These are phyloP conservation scores for Pseudocercospora macadamiae DNA, from an alignment of 2,329 filamentous ascomycete genomes.

Conservation along the genomic window DNA sequence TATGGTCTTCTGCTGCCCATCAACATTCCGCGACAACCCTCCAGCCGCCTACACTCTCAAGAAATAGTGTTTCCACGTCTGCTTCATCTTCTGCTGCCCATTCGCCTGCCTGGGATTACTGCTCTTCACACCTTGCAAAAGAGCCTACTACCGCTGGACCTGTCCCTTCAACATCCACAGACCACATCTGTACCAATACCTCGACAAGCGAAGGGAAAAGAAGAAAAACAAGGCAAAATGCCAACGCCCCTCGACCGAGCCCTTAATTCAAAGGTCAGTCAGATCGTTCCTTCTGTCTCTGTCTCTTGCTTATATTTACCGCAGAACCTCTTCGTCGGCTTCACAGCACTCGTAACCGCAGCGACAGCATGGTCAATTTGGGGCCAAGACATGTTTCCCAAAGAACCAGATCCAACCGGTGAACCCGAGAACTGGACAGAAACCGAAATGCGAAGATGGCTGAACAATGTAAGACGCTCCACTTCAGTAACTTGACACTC, in stretches of 20 bases:
- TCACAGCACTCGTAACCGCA: slow-evolving; percentile 78
- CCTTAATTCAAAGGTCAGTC: slow-evolving; percentile 47
- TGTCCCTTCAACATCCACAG: not conserved
- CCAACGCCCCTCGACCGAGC: slow-evolving; percentile 55
- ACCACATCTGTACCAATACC: not conserved
- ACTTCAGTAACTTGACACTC: not conserved
- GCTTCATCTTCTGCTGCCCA: not conserved
- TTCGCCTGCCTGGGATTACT: not conserved
- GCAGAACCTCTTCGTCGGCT: slow-evolving; percentile 59
- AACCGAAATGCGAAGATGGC: slow-evolving; percentile 79
- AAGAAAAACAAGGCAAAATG: slow-evolving; percentile 39
- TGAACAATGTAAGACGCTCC: slow-evolving; percentile 68
- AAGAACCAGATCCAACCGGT: slow-evolving; percentile 74
- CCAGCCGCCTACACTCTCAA: not conserved
- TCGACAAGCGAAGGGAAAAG: not conserved
- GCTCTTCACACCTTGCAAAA: not conserved
- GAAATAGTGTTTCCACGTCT: not conserved
- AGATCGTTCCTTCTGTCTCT: not conserved
- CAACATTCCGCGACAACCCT: not conserved
- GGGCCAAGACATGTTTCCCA: slow-evolving; percentile 82
- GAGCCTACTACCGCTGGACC: not conserved
- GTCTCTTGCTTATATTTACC: not conserved
- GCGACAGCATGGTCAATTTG: slow-evolving; percentile 83
- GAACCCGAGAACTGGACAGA: slow-evolving; percentile 74
- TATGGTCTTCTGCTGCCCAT: not conserved